A percentile compares a stretch with the other conserved stretches of the same genome.
These are phyloP conservation scores for Chalciporus piperatus DNA, from an alignment of 768 basidiomycete species.

Conservation along the genomic window DNA sequence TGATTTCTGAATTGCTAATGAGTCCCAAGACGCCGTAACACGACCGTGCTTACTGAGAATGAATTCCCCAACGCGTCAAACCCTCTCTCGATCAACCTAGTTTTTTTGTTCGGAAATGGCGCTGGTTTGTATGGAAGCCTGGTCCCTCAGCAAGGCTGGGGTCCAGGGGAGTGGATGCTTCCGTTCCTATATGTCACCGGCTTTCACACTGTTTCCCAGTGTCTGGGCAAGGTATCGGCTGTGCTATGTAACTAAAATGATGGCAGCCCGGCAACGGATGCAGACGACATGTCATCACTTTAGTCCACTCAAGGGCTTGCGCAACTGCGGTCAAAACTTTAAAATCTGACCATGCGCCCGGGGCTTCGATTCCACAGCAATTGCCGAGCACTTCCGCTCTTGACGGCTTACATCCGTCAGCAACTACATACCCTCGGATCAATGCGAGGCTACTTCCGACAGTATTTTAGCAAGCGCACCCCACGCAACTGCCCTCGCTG, in stretches of 20 bases:
- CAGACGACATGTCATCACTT: slow-evolving; percentile 22
- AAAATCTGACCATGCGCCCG: slow-evolving; percentile 8
- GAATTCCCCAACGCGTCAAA: slow-evolving; percentile 18
- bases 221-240: slow-evolving; percentile 19
- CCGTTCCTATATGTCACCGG: slow-evolving; percentile 21
- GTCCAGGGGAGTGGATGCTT: slow-evolving; percentile 7
- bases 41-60: slow-evolving; percentile 15
- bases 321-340: slow-evolving; percentile 19
- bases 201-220: slow-evolving; percentile 29
- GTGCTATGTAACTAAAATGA: slow-evolving; percentile 31
- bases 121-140: slow-evolving; percentile 12
- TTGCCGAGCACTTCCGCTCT: slow-evolving; percentile 27
- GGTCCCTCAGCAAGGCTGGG: slow-evolving; percentile 4
- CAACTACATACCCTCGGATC: slow-evolving; percentile 29
- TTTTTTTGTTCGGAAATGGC: slow-evolving; percentile 6
- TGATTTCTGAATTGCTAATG: slow-evolving; percentile 9
- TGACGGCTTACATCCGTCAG: slow-evolving; percentile 21
- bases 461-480: slow-evolving; percentile 24
- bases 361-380: slow-evolving; percentile 7
- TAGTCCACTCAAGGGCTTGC: slow-evolving; percentile 1
- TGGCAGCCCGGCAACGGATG: slow-evolving; percentile 20
- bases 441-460: slow-evolving; percentile 26
- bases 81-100: not conserved
- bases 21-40: slow-evolving; percentile 18
- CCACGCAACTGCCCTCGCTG: slow-evolving; percentile 19